Conservation (phyloP, 2,329 filamentous ascomycete species). For the Alternaria viburni region DNA sequence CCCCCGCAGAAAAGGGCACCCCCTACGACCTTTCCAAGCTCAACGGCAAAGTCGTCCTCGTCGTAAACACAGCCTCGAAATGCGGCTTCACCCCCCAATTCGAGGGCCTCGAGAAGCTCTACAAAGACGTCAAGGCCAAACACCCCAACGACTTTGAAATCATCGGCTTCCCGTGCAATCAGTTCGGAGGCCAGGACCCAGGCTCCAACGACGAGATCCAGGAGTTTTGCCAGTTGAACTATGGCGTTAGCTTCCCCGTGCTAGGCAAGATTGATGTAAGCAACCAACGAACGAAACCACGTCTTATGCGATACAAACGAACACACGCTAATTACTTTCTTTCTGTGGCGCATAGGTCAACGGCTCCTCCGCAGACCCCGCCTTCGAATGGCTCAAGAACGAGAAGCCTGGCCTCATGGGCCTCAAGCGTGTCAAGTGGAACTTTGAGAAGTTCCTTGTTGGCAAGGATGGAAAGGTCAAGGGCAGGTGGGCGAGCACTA, state of each 20-base stretch:
- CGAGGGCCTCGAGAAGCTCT: slow-evolving; percentile 85
- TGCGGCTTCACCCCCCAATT: slow-evolving; percentile 99
- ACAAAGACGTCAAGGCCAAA: slow-evolving; percentile 73
- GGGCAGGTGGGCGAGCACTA: slow-evolving; percentile 83
- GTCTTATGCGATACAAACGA: background rate
- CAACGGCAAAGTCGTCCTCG: slow-evolving; percentile 90
- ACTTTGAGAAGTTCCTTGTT: slow-evolving; percentile 98
- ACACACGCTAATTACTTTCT: background rate
- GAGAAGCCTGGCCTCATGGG: slow-evolving; percentile 83
- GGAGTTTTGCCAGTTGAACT: slow-evolving; percentile 86
- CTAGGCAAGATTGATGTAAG: slow-evolving; percentile 86
- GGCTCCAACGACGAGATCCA: slow-evolving; percentile 70
- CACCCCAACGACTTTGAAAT: slow-evolving; percentile 81
- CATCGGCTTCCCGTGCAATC: slow-evolving; percentile 98
- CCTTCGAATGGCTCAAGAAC: slow-evolving; percentile 77
- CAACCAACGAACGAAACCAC: background rate
- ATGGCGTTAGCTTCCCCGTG: slow-evolving; percentile 90
- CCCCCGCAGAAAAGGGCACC: slow-evolving; percentile 70
- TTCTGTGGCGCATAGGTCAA: slow-evolving; percentile 58
- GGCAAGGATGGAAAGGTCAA: slow-evolving; percentile 85
- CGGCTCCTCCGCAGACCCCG: slow-evolving; percentile 77
- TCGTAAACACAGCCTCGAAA: slow-evolving; percentile 98
- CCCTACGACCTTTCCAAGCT: slow-evolving; percentile 73
- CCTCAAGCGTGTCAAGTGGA: slow-evolving; percentile 95
- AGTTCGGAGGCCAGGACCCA: slow-evolving; percentile 91